Evolutionary conservation across 305 asterid species (phyloP).

Genomic region (Fraxinus platypoda): DNA sequence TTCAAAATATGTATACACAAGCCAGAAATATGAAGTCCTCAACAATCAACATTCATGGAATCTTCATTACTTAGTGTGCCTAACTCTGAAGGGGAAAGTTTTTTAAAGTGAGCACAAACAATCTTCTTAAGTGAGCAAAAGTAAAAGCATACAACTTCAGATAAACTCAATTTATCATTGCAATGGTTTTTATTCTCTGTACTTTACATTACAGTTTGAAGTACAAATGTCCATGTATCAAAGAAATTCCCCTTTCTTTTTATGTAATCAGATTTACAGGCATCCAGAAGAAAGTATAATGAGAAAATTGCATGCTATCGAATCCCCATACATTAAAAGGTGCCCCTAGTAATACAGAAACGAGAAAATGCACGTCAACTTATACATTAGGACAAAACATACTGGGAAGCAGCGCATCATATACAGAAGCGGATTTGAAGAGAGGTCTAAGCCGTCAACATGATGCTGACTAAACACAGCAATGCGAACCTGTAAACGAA

Average conservation of each 20-base stretch:
- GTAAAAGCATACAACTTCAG: not conserved
- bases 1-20: slow-evolving; percentile 3
- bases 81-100: not conserved
- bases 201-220: slow-evolving; percentile 4
- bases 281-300: not conserved
- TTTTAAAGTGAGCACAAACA: slow-evolving; percentile 5
- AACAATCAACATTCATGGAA: not conserved
- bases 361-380: slow-evolving; percentile 12
- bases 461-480: slow-evolving; percentile 98
- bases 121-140: slow-evolving; percentile 7
- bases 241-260: not conserved
- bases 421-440: slow-evolving; percentile 92
- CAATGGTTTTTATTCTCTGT: slow-evolving; percentile 4
- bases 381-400: slow-evolving; percentile 26
- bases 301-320: slow-evolving; percentile 4
- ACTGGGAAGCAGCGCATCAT: slow-evolving; percentile 99
- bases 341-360: slow-evolving; percentile 4
- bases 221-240: slow-evolving; percentile 7
- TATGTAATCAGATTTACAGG: not conserved
- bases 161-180: slow-evolving; percentile 2
- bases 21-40: not conserved
- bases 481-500: slow-evolving; percentile 75
- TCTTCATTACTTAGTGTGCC: not conserved
- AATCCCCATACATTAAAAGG: slow-evolving; percentile 9
- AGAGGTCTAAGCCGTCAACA: slow-evolving; percentile 94